These are phyloP conservation scores for Glycyrrhiza uralensis DNA, from an alignment of 306 rosid genomes.

Conservation along the genomic window DNA sequence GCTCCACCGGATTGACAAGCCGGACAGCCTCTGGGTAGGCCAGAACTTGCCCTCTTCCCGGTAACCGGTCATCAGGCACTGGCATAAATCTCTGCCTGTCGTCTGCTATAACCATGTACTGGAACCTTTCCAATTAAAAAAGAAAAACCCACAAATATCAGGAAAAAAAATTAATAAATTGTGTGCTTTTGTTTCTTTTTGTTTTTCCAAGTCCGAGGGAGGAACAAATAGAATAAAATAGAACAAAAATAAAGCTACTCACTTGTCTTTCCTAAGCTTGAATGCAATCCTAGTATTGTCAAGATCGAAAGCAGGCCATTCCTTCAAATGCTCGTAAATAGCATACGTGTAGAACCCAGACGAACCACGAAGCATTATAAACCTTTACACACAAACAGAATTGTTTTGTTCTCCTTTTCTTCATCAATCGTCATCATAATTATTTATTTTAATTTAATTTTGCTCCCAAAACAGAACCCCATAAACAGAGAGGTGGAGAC, in stretches of 20 bases:
- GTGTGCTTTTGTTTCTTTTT: not conserved
- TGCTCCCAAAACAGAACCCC: not conserved
- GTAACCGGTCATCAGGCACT: conserved; percentile 68
- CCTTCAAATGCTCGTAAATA: conserved; percentile 66
- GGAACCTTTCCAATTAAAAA: conserved; percentile 50
- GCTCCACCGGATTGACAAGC: conserved; percentile 71
- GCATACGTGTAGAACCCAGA: conserved; percentile 79
- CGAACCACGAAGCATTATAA: conserved; percentile 59
- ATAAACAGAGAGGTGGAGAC: no score
- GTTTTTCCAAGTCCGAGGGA: not conserved
- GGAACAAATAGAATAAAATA: not conserved
- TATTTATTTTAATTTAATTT: not conserved
- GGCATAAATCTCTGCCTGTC: conserved; percentile 87
- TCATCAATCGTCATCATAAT: not conserved
- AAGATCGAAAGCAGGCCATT: conserved; percentile 74
- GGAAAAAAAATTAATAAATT: not conserved
- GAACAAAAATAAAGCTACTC: not conserved
- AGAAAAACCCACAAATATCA: not conserved
- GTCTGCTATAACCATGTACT: conserved; percentile 72
- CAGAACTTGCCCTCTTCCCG: conserved; percentile 49
- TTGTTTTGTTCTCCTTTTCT: not conserved
- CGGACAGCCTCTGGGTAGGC: conserved; percentile 77
- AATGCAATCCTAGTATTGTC: conserved; percentile 69
- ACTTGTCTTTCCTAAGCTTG: conserved; percentile 80
- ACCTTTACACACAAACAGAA: conserved; percentile 43